Evolutionary conservation across 768 basidiomycete species (phyloP).

Genomic region (Dacryopinax primogenitus): DNA sequence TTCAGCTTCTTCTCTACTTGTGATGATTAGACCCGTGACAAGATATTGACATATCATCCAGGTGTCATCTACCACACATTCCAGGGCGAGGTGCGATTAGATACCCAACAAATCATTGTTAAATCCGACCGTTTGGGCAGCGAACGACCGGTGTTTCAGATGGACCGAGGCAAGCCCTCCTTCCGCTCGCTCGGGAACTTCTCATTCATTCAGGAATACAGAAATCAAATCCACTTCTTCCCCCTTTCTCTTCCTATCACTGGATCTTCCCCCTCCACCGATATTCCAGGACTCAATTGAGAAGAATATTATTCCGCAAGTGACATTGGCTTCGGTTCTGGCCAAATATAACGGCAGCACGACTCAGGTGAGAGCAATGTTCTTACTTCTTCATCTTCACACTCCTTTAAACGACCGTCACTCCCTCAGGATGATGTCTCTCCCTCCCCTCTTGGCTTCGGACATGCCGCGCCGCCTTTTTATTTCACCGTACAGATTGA

Average conservation of each 20-base stretch:
- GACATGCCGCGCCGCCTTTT: too few species aligned
- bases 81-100: conserved; percentile 84
- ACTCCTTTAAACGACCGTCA: not conserved
- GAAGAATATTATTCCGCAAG: conserved; percentile 98
- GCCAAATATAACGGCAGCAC: conserved; percentile 88
- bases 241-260: conserved; percentile 89
- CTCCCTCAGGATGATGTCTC: not conserved
- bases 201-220: conserved; percentile 23
- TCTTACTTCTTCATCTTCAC: conserved; percentile 13
- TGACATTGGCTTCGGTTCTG: conserved; percentile 76
- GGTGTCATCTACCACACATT: conserved; percentile 88
- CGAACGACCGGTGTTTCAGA: conserved; percentile 83
- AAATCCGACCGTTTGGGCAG: conserved; percentile 61
- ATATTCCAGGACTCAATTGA: conserved; percentile 91
- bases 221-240: conserved; percentile 76
- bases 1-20: not conserved
- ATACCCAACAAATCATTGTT: conserved; percentile 85
- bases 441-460: not conserved
- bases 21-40: not conserved
- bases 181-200: conserved; percentile 15
- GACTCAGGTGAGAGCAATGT: conserved; percentile 50
- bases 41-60: conserved; percentile 24
- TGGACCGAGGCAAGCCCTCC: conserved; percentile 63
- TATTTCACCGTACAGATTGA: too few species aligned
- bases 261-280: conserved; percentile 95